Conservation (phyloP, 768 basidiomycete genomes). For the Pleurotus cornucopiae region DNA sequence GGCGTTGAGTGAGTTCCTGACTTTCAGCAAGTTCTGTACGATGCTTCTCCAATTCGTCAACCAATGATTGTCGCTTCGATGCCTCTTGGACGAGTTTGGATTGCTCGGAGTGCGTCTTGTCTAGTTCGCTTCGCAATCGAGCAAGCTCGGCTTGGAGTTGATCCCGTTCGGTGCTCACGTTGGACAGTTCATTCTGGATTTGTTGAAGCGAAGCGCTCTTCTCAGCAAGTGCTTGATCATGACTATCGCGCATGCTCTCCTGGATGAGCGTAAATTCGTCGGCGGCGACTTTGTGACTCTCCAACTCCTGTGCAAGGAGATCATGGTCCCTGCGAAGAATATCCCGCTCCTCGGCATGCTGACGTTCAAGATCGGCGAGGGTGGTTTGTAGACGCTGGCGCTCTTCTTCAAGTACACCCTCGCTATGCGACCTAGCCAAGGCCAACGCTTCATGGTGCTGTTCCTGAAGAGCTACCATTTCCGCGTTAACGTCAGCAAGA, state of each 20-base stretch:
- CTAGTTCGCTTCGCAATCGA: constrained; percentile 54
- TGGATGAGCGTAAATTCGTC: constrained; percentile 45
- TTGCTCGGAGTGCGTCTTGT: constrained; percentile 53
- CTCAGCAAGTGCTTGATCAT: constrained; percentile 46
- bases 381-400: constrained; percentile 38
- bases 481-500: constrained; percentile 34
- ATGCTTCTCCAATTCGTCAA: constrained; percentile 72
- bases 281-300: constrained; percentile 50
- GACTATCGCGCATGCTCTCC: constrained; percentile 35
- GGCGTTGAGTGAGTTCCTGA: constrained; percentile 72
- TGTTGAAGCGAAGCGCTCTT: constrained; percentile 42
- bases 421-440: constrained; percentile 28
- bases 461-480: constrained; percentile 33
- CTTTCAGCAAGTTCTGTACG: constrained; percentile 72
- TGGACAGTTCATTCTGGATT: constrained; percentile 47
- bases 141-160: constrained; percentile 42
- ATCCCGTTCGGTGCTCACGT: constrained; percentile 39
- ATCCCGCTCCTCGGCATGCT: constrained; percentile 46
- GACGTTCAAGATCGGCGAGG: constrained; percentile 45
- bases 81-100: constrained; percentile 64
- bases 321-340: constrained; percentile 44
- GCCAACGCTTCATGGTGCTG: constrained; percentile 33
- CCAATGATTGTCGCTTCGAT: constrained; percentile 70
- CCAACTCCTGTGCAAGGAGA: constrained; percentile 52
- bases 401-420: constrained; percentile 41